Evolutionary conservation across 176 grass and related monocot genomes (phyloP), one percentile per base, ranked within the genome.

Genomic region (Triticum monococcum): DNA sequence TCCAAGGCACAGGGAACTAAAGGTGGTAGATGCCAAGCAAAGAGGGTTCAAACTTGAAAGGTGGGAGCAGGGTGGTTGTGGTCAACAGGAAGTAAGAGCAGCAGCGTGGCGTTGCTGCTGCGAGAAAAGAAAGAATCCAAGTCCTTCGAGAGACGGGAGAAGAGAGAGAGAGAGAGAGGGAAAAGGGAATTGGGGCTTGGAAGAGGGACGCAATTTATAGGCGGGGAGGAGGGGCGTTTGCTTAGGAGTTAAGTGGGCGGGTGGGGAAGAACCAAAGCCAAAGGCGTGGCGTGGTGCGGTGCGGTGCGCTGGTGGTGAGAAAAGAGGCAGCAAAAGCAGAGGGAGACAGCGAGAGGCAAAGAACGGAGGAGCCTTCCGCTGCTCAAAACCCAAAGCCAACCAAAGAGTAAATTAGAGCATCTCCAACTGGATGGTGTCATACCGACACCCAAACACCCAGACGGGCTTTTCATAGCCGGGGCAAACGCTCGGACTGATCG

Each of bases 151-250:
- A 33, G 84, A 86, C 70, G 88, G 81, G 78, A 45, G 83, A 89
- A 28, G 33, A 33, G 76, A 31, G 28, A 30, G 28, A 30, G 28
- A 28, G 28, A 30, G 23, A 84, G 81, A 79, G 90, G 93, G 93
- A 95, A 95, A 95, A 92, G 93, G 93, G 88, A 93, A 90, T 95
- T 91, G 91, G 68, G 93, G 90, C 75, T 81, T 81, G 83, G 75
- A 87, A 66, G 63, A 24, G 30, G 83, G 18, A 35, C 67, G 45
- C 56, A 93, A 91, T 95, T 95, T 95, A 95, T 95, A 95, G 18
- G 20, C 24, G 26, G 2, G 36, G 64, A 30, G 30, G n/a, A 68
- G 36, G 45, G 8, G 69, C 59, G 59, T 85, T 81, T 89, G 90
- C 82, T 89, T 95, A 78, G 85, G 76, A 12, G 43, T 56, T 82